Conservation (phyloP, 306 rosid genomes). For the Sicyos edulis region DNA sequence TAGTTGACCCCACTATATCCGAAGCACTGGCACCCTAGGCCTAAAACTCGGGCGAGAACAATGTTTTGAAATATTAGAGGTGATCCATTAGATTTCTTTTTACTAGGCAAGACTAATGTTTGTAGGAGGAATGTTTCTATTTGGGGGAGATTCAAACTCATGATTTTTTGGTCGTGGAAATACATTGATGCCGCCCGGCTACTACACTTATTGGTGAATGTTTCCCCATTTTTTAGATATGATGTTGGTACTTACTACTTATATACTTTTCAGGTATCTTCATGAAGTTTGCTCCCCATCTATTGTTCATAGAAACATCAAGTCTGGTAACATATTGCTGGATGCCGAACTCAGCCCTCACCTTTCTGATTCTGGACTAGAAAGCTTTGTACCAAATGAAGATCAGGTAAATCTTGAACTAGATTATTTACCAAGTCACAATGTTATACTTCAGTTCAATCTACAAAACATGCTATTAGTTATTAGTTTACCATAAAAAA, state of each 20-base stretch:
- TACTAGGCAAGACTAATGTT: neutral
- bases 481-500: neutral
- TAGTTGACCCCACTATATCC: too few species aligned
- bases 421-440: too few species aligned
- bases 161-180: too few species aligned
- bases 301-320: constrained; percentile 71
- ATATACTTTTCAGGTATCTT: constrained; percentile 54
- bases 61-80: too few species aligned
- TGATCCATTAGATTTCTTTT: neutral
- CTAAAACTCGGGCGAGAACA: too few species aligned
- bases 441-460: neutral
- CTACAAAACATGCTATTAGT: neutral
- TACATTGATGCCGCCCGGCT: too few species aligned
- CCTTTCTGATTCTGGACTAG: constrained; percentile 77
- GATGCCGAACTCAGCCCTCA: constrained; percentile 80
- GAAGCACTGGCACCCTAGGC: too few species aligned
- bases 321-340: constrained; percentile 78
- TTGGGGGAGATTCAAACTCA: too few species aligned
- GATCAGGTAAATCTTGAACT: constrained; percentile 44
- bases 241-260: neutral
- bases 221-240: neutral
- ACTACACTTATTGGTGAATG: too few species aligned
- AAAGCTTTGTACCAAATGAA: constrained; percentile 51
- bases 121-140: too few species aligned
- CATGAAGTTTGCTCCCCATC: constrained; percentile 98